phyloP scores from a whole-genome alignment of 768 basidiomycete genomes.

The Tylopilus intermedius region DNA sequence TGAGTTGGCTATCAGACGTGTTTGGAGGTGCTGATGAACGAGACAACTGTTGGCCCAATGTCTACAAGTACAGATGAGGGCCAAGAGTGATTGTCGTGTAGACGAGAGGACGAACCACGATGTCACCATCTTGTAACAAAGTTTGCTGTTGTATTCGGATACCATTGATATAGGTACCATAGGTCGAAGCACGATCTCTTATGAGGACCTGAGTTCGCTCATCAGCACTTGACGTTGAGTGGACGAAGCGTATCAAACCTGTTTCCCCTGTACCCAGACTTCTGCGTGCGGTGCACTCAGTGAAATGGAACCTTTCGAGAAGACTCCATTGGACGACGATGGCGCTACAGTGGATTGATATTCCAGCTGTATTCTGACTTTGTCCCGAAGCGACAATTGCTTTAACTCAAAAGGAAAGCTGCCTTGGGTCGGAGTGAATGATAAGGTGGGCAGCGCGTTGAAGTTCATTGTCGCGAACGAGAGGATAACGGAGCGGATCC shows the following conservation, averaged over 20 bases:
- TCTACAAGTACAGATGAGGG: constrained; percentile 27
- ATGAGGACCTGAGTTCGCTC: constrained; percentile 36
- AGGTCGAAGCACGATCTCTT: constrained; percentile 41
- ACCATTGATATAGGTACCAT: constrained; percentile 48
- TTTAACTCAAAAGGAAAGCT: constrained; percentile 39
- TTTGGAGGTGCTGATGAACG: constrained; percentile 37
- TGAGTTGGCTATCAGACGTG: constrained; percentile 42
- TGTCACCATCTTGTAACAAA: constrained; percentile 38
- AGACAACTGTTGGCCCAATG: constrained; percentile 36
- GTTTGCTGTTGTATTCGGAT: constrained; percentile 35
- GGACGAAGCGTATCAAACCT: constrained; percentile 28
- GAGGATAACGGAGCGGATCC: neutral
- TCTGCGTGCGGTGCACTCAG: constrained; percentile 42
- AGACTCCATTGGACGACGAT: constrained; percentile 38
- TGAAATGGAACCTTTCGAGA: constrained; percentile 36
- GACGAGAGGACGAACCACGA: constrained; percentile 34
- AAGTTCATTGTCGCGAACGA: constrained; percentile 18
- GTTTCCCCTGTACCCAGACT: constrained; percentile 41
- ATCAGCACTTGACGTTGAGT: constrained; percentile 7
- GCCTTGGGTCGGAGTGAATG: constrained; percentile 30
- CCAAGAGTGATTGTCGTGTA: neutral
- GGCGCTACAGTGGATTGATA: constrained; percentile 26
- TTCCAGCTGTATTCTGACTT: constrained; percentile 32
- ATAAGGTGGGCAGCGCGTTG: constrained; percentile 28
- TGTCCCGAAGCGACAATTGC: constrained; percentile 30